These are phyloP conservation scores for Rhodotorula sphaerocarpa DNA, from an alignment of 768 basidiomycete genomes.

Conservation along the genomic window DNA sequence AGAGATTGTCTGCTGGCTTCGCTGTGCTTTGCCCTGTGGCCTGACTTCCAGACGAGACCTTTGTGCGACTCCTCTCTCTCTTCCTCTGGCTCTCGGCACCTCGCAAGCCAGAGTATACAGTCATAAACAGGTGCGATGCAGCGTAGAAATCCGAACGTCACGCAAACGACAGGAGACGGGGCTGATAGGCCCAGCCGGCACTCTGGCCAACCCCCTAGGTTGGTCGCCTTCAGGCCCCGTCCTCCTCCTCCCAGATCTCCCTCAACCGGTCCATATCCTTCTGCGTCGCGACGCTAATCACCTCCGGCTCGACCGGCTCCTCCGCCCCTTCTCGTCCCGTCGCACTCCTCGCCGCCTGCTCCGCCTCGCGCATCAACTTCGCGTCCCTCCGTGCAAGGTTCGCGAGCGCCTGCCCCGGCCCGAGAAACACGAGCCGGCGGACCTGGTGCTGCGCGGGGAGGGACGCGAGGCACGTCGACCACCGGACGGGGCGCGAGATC, in stretches of 20 bases:
- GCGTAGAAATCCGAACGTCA: too few relatives aligned
- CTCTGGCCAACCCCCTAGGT: too few relatives aligned
- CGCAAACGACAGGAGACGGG: too few relatives aligned
- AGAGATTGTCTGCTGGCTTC: too few relatives aligned
- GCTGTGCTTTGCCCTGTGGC: too few relatives aligned
- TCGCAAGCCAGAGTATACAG: too few relatives aligned
- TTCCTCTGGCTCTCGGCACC: too few relatives aligned
- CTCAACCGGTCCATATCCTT: conserved; percentile 22
- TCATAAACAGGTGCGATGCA: too few relatives aligned
- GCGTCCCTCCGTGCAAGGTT: conserved; percentile 36
- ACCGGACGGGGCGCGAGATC: conserved; percentile 38
- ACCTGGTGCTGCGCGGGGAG: conserved; percentile 25
- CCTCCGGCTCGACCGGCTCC: conserved; percentile 7
- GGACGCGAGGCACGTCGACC: conserved; percentile 33
- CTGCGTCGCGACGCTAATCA: conserved; percentile 34
- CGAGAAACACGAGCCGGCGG: conserved; percentile 35
- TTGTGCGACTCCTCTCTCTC: too few relatives aligned
- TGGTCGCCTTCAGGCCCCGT: conserved; percentile 6
- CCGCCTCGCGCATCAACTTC: conserved; percentile 3
- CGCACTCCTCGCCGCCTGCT: not conserved
- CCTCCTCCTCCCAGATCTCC: conserved; percentile 17
- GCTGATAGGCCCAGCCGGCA: too few relatives aligned
- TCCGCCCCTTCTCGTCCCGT: not conserved
- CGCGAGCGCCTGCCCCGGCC: conserved; percentile 39
- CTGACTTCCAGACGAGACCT: too few relatives aligned